phyloP scores from a whole-genome alignment of 202 grass and related monocot species.

The Panicum virgatum region DNA sequence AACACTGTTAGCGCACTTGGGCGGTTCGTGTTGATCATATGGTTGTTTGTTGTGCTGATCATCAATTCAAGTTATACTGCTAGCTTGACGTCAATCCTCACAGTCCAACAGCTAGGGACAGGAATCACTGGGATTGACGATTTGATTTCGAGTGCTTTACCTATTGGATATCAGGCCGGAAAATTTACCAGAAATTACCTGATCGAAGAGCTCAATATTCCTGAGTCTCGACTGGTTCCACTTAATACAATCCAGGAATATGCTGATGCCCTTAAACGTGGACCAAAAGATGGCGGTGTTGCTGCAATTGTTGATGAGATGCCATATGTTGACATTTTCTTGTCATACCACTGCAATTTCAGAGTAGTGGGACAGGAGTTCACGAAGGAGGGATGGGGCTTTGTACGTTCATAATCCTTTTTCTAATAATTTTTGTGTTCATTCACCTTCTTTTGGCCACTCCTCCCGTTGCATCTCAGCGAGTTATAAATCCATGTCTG shows the following conservation, averaged over 20 bases:
- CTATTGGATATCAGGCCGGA: slow-evolving; percentile 84
- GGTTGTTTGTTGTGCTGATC: slow-evolving; percentile 92
- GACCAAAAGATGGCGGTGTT: slow-evolving; percentile 67
- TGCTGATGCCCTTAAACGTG: slow-evolving; percentile 65
- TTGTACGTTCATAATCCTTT: slow-evolving; percentile 59
- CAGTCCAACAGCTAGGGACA: slow-evolving; percentile 78
- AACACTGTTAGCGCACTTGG: slow-evolving; percentile 72
- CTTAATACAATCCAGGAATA: slow-evolving; percentile 75
- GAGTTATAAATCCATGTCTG: neutral
- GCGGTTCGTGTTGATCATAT: slow-evolving; percentile 85
- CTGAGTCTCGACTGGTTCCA: slow-evolving; percentile 61
- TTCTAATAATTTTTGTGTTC: slow-evolving; percentile 1
- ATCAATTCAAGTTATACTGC: slow-evolving; percentile 97
- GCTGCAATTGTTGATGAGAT: slow-evolving; percentile 90
- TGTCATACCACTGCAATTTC: slow-evolving; percentile 80
- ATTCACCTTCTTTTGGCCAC: neutral
- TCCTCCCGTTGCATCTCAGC: neutral
- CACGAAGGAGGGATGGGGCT: slow-evolving; percentile 96
- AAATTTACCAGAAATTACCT: slow-evolving; percentile 92
- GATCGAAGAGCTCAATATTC: slow-evolving; percentile 73
- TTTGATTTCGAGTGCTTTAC: slow-evolving; percentile 65
- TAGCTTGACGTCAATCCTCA: slow-evolving; percentile 90
- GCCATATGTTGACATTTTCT: slow-evolving; percentile 71
- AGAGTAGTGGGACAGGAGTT: slow-evolving; percentile 84
- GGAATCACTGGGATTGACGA: slow-evolving; percentile 83